Evolutionary conservation across 2,329 filamentous ascomycete species (phyloP).

Genomic region (Xylariaceae sp.): DNA sequence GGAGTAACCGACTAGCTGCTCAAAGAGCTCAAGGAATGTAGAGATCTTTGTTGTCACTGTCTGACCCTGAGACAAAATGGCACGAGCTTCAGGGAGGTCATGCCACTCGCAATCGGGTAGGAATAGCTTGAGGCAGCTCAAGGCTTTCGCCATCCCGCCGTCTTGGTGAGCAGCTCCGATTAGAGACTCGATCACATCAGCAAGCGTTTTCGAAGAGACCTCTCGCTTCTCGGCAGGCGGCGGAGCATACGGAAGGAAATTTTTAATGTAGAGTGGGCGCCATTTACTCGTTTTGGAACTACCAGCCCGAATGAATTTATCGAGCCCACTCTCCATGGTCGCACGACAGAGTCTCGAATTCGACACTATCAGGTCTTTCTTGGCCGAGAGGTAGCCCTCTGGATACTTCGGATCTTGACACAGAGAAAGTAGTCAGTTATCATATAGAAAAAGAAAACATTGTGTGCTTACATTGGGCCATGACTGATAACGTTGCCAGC

Average conservation of each 20-base stretch:
- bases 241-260: conserved; percentile 30
- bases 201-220: conserved; percentile 68
- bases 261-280: conserved; percentile 58
- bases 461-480: conserved; percentile 43
- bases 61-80: conserved; percentile 41
- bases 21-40: conserved; percentile 46
- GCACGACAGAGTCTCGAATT: conserved; percentile 70
- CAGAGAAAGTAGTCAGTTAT: not conserved
- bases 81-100: conserved; percentile 38
- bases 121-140: conserved; percentile 63
- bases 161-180: conserved; percentile 72
- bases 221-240: conserved; percentile 5
- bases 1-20: conserved; percentile 64
- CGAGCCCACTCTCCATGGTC: conserved; percentile 59
- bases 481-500: conserved; percentile 62
- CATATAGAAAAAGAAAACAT: not conserved
- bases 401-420: conserved; percentile 60
- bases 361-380: conserved; percentile 67
- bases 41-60: conserved; percentile 35
- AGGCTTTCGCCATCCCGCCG: conserved; percentile 61
- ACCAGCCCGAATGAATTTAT: conserved; percentile 57
- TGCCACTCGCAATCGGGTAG: conserved; percentile 57
- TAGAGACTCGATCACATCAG: conserved; percentile 82
- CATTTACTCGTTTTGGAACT: conserved; percentile 49
- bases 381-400: conserved; percentile 68